Evolutionary conservation across 1,284 basidiomycete species (phyloP).

Genomic region (Ganoderma multipileum): DNA sequence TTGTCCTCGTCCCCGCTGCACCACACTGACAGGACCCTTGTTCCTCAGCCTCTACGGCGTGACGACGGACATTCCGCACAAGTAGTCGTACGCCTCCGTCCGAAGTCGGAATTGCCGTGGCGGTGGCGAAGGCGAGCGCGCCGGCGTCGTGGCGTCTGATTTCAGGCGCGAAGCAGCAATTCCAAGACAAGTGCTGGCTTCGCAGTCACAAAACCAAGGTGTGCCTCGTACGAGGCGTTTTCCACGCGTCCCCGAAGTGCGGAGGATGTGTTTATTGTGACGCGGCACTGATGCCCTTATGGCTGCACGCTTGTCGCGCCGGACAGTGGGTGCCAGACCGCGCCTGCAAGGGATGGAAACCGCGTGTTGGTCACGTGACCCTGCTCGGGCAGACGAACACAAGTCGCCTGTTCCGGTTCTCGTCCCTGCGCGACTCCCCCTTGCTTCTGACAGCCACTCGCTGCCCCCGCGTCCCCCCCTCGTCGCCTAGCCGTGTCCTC

Average conservation of each 20-base stretch:
- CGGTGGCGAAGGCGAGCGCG: background rate
- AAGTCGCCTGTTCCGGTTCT: constrained; percentile 29
- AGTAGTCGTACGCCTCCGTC: background rate
- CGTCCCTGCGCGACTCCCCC: constrained; percentile 21
- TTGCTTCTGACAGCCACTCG: constrained; percentile 21
- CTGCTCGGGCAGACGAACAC: constrained; percentile 34
- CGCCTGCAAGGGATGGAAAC: constrained; percentile 31
- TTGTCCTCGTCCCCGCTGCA: background rate
- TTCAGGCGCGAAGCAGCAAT: background rate
- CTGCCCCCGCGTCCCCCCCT: constrained; percentile 21
- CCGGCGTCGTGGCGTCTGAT: background rate
- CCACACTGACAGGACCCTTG: background rate
- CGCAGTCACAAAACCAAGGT: background rate
- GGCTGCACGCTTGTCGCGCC: background rate
- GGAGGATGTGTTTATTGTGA: background rate
- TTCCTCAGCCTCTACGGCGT: background rate
- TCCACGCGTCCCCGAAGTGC: background rate
- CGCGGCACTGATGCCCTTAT: no score
- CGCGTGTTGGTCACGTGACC: constrained; percentile 41
- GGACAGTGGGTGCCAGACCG: constrained; percentile 13
- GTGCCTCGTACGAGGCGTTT: background rate
- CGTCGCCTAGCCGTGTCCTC: constrained; percentile 18
- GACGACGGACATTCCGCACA: background rate
- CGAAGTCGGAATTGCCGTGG: background rate
- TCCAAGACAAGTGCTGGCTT: background rate